A percentile compares a stretch with the other conserved stretches of the same genome.
These are phyloP conservation scores for Coniochaeta prunicola DNA, from an alignment of 2,329 filamentous ascomycete genomes.

Conservation along the genomic window DNA sequence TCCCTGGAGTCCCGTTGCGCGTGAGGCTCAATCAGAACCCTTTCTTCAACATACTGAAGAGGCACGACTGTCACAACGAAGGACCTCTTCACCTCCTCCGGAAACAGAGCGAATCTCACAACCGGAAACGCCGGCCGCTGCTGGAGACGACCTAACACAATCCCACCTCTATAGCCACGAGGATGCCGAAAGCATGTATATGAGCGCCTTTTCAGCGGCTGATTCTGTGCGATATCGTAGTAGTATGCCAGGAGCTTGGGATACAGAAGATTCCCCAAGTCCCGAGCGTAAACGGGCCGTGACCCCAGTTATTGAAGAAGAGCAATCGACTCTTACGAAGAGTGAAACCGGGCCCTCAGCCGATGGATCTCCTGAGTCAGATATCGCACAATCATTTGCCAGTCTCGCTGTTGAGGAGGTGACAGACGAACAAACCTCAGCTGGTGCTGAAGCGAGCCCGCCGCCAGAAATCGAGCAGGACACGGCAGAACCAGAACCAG, in stretches of 20 bases:
- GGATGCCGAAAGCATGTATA: constrained; percentile 81
- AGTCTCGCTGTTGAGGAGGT: background rate
- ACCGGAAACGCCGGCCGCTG: background rate
- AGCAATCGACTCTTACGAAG: background rate
- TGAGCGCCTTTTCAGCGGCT: constrained; percentile 59
- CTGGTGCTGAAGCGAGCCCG: background rate
- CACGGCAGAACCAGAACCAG: constrained; percentile 12
- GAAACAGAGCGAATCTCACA: background rate
- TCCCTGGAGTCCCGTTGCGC: constrained; percentile 23
- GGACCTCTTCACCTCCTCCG: background rate
- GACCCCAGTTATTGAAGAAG: background rate
- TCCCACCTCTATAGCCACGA: constrained; percentile 72
- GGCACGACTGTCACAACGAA: background rate
- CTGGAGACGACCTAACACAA: constrained; percentile 45
- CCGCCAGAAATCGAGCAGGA: background rate
- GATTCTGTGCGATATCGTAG: constrained; percentile 21
- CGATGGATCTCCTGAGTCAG: background rate
- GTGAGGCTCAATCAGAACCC: constrained; percentile 29
- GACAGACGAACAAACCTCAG: background rate
- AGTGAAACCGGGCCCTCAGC: background rate
- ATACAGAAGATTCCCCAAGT: constrained; percentile 23
- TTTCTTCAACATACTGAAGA: constrained; percentile 18
- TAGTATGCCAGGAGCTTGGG: constrained; percentile 48
- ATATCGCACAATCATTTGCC: background rate
- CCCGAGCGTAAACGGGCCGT: constrained; percentile 4